Conservation (phyloP, 2,329 filamentous ascomycete genomes). For the Apiospora sp. region DNA sequence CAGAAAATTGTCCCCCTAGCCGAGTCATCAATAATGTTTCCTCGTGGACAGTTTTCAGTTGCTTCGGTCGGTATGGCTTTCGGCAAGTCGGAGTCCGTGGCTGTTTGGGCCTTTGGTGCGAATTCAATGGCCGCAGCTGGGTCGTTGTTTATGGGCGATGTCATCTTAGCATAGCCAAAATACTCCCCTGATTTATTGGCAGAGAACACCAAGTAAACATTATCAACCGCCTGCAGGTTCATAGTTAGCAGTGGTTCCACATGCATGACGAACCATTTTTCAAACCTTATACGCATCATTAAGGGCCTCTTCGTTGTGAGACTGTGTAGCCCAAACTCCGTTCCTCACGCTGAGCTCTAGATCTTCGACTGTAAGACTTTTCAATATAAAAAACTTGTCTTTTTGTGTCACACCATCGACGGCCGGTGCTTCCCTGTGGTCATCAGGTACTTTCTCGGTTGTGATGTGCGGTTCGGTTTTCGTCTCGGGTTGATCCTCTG, state of each 20-base stretch:
- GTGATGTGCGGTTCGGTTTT: conserved; percentile 6
- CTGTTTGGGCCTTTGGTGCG: conserved; percentile 68
- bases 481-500: not conserved
- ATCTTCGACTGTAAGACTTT: conserved; percentile 91
- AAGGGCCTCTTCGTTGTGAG: conserved; percentile 86
- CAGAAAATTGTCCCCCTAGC: conserved; percentile 96
- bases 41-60: conserved; percentile 79
- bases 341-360: conserved; percentile 87
- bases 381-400: conserved; percentile 90
- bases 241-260: not conserved
- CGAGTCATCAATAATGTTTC: conserved; percentile 90
- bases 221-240: conserved; percentile 70
- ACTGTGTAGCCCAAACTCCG: conserved; percentile 92
- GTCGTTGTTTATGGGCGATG: conserved; percentile 82
- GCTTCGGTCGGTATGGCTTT: conserved; percentile 82
- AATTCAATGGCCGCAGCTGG: conserved; percentile 74
- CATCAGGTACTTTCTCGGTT: conserved; percentile 33
- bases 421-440: conserved; percentile 28
- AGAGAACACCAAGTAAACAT: conserved; percentile 92
- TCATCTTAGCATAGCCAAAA: conserved; percentile 93
- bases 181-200: conserved; percentile 98
- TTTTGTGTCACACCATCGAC: conserved; percentile 47
- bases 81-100: conserved; percentile 71
- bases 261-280: not conserved
- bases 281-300: conserved; percentile 83